Evolutionary conservation across 2,329 filamentous ascomycete genomes (phyloP), one percentile per base, ranked within the genome.

Genomic region (Xylaria sp.): DNA sequence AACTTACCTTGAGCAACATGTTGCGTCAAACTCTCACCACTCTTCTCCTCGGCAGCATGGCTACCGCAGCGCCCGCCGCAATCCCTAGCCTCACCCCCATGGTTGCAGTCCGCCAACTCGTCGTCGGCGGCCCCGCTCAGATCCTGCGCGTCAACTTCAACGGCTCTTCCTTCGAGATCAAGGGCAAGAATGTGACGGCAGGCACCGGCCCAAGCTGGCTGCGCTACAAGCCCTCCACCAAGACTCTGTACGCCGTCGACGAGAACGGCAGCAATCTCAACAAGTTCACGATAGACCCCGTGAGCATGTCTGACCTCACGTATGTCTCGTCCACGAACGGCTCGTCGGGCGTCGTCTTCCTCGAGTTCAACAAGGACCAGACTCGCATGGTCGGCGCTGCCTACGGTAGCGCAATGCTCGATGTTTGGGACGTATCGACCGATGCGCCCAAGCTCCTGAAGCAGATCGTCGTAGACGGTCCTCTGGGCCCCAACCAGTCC

Each of bases 201-300:
- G 79, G 79, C 55, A 74, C 77, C 3, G 72, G 69, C 1, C 81
- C 84, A 25, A 85, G 83, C 69, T 87, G 85, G 85, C 76, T 87
- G 76, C 76, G 80, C 48, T 82, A 81, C 75, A 80, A 79, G 58
- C 69, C 77, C 20, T 48, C 62, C 1, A 80, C 81, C 31, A 78
- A 81, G 73, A 73, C 77, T 4, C 67, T 87, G 52, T 87, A 85
- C 67, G 82, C 83, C 54, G 82, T 84, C 23, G 81, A 87, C 70
- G 86, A 88, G 80, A 82, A 81, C 72, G 78, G 79, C 71, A 76
- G 77, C 59, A 73, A 76, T 54, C 76, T 83, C n/a, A 80, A 81
- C 67, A 74, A 82, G 18, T 84, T 84, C 73, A 78, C 75, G 20
- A 77, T 84, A 39, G 79, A 84, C 69, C 69, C 75, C 4, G 69